phyloP scores from a whole-genome alignment of 2,329 filamentous ascomycete species.

The Exophiala sp. region DNA sequence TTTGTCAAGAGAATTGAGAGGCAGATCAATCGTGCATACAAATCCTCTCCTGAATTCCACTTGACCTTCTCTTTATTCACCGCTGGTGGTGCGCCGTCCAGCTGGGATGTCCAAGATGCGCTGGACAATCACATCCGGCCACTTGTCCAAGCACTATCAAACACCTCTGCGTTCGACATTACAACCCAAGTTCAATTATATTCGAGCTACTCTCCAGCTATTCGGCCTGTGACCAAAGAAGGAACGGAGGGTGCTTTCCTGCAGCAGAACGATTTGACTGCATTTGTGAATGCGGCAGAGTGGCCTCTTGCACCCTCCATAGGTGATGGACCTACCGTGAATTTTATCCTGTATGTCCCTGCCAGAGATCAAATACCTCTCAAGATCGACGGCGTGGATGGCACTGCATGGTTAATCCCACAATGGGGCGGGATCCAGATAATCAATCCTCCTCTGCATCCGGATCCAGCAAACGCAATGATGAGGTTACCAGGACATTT shows the following conservation, averaged over 20 bases:
- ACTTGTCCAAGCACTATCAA: slow-evolving; percentile 67
- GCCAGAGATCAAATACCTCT: slow-evolving; percentile 59
- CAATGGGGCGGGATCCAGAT: slow-evolving; percentile 84
- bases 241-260: slow-evolving; percentile 39
- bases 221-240: slow-evolving; percentile 52
- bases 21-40: slow-evolving; percentile 76
- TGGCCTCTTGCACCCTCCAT: slow-evolving; percentile 96
- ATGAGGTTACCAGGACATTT: slow-evolving; percentile 44
- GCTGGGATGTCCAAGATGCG: slow-evolving; percentile 84
- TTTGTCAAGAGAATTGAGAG: slow-evolving; percentile 54
- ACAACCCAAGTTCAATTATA: slow-evolving; percentile 96
- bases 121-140: slow-evolving; percentile 76
- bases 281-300: slow-evolving; percentile 95
- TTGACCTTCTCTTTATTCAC: slow-evolving; percentile 94
- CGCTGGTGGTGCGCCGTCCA: slow-evolving; percentile 67
- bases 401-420: slow-evolving; percentile 84
- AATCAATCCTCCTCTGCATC: slow-evolving; percentile 50
- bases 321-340: slow-evolving; percentile 80
- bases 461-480: slow-evolving; percentile 20
- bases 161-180: slow-evolving; percentile 91
- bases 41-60: slow-evolving; percentile 90
- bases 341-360: slow-evolving; percentile 89
- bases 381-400: slow-evolving; percentile 52
- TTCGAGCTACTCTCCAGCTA: slow-evolving; percentile 61
- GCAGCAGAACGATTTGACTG: slow-evolving; percentile 78